Conservation (phyloP, 805 yeast species). For the Yamadazyma takamatsuzukensis region DNA sequence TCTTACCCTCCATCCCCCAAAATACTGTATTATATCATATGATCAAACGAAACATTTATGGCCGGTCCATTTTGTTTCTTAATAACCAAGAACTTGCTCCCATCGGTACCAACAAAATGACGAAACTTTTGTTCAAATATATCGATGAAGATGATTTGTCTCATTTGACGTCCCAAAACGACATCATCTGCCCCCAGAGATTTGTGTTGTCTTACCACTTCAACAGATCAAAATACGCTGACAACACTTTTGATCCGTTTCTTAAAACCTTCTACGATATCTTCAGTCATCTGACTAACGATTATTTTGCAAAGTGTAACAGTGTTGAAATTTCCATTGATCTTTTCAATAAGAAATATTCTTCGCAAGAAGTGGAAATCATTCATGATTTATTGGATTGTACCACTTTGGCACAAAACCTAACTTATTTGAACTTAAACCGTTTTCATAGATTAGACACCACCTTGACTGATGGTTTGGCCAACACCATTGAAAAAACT, state of each 20-base stretch:
- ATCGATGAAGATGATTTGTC: constrained; percentile 5
- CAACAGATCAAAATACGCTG: constrained; percentile 5
- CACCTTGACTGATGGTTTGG: constrained; percentile 2
- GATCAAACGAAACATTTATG: constrained; percentile 9
- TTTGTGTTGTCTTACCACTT: constrained; percentile 11
- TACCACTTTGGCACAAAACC: constrained; percentile 7
- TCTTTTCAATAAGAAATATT: constrained; percentile 10
- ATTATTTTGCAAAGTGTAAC: constrained; percentile 8
- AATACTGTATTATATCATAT: constrained; percentile 1
- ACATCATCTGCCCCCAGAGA: constrained; percentile 10
- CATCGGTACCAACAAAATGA: constrained; percentile 3
- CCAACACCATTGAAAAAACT: constrained; percentile 1
- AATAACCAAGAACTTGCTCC: constrained; percentile 4
- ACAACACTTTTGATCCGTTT: constrained; percentile 6
- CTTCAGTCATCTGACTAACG: background rate
- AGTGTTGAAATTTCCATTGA: constrained; percentile 11
- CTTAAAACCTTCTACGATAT: constrained; percentile 4
- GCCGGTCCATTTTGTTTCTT: constrained; percentile 9
- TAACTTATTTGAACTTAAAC: constrained; percentile 11
- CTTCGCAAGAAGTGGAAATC: constrained; percentile 6
- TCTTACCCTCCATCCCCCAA: background rate
- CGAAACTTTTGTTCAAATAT: constrained; percentile 9
- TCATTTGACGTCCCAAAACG: constrained; percentile 1
- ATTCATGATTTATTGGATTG: constrained; percentile 6
- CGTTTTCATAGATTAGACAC: constrained; percentile 12